Conservation (phyloP, 164 flowering plant species). For the Annona squamosa region DNA sequence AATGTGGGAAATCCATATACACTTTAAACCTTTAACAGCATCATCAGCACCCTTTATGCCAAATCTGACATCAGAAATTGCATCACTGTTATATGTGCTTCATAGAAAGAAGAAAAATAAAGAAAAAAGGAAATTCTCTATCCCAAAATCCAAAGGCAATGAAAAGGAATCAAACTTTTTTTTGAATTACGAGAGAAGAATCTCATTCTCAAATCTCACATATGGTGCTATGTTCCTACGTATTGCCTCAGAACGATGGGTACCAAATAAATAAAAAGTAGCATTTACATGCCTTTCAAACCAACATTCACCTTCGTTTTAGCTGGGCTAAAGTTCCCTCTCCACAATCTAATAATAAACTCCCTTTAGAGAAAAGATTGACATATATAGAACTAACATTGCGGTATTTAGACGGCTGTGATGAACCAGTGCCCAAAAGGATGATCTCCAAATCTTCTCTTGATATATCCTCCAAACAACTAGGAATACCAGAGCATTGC, state of each 20-base stretch:
- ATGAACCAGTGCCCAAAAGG: constrained; percentile 95
- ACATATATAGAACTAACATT: constrained; percentile 82
- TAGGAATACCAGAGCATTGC: constrained; percentile 31
- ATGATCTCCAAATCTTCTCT: constrained; percentile 93
- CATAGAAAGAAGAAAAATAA: background rate
- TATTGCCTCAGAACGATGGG: background rate
- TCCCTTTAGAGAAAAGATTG: constrained; percentile 87
- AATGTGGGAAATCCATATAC: constrained; percentile 96
- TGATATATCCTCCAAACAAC: constrained; percentile 71
- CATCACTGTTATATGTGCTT: background rate
- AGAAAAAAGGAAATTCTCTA: background rate
- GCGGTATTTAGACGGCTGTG: constrained; percentile 96
- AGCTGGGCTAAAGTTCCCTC: constrained; percentile 97
- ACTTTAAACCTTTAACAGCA: constrained; percentile 54
- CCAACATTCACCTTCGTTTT: constrained; percentile 67
- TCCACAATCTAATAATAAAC: constrained; percentile 89
- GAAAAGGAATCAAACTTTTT: background rate
- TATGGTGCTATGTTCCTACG: background rate
- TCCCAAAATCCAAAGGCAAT: background rate
- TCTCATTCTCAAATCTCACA: background rate
- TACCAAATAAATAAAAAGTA: background rate
- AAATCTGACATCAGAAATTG: constrained; percentile 36
- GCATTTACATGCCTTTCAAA: background rate
- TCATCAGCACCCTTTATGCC: constrained; percentile 81
- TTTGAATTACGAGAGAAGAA: background rate